Evolutionary conservation across 2,329 filamentous ascomycete species (phyloP).

Genomic region (Colletotrichum sp.): DNA sequence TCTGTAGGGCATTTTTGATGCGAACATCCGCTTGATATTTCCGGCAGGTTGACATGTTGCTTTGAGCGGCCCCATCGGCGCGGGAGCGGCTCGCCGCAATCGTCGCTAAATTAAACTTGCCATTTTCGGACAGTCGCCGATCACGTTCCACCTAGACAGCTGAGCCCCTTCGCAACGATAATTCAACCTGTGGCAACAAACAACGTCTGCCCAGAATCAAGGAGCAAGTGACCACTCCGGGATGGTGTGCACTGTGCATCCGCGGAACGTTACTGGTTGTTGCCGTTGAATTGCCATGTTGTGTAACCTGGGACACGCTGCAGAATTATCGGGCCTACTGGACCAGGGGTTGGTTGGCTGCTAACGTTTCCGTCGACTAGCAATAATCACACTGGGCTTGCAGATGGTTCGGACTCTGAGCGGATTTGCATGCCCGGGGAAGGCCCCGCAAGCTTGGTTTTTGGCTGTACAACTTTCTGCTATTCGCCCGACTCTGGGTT

Average conservation of each 20-base stretch:
- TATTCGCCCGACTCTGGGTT: accelerated
- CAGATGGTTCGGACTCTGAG: neutral
- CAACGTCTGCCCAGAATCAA: neutral
- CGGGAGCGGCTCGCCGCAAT: neutral
- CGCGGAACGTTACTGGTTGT: neutral
- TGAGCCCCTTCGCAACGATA: neutral
- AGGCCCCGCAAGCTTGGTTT: neutral
- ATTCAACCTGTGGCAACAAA: neutral
- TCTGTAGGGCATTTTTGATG: neutral
- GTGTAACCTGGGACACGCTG: neutral
- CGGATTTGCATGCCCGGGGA: accelerated
- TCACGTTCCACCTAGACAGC: neutral
- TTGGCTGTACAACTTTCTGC: accelerated
- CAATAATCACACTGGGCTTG: neutral
- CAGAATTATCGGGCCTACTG: neutral
- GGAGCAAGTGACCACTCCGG: neutral
- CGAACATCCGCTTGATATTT: neutral
- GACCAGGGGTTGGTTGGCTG: neutral
- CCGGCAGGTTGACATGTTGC: neutral
- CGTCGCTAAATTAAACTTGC: neutral
- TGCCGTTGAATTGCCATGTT: neutral
- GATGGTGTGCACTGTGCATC: neutral
- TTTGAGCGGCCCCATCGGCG: neutral
- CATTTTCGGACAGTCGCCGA: neutral
- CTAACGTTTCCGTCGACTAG: neutral